These are phyloP conservation scores for Litsea cubeba DNA, from an alignment of 164 flowering plant species.

Conservation along the genomic window DNA sequence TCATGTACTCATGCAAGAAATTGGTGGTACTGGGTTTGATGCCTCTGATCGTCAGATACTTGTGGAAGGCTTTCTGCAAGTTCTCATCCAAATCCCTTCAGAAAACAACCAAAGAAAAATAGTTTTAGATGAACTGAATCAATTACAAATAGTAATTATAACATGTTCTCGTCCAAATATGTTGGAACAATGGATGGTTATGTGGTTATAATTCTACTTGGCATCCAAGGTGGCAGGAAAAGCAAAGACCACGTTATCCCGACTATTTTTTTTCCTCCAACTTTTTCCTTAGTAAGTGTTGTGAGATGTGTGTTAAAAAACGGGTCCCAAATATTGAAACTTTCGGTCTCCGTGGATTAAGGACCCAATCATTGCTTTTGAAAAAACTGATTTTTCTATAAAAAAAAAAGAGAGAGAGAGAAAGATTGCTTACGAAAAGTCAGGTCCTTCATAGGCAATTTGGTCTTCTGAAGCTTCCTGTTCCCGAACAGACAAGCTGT, in stretches of 20 bases:
- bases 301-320: not conserved
- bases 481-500: constrained; percentile 49
- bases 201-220: too few species aligned
- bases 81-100: constrained; percentile 94
- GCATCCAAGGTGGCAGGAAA: not conserved
- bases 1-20: constrained; percentile 87
- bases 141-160: not conserved
- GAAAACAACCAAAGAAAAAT: constrained; percentile 4
- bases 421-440: constrained; percentile 54
- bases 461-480: constrained; percentile 57
- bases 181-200: not conserved
- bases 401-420: not conserved
- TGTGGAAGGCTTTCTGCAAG: constrained; percentile 79
- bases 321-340: not conserved
- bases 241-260: not conserved
- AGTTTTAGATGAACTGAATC: not conserved
- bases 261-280: not conserved
- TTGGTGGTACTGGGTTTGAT: constrained; percentile 73
- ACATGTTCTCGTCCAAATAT: not conserved
- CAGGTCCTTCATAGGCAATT: constrained; percentile 80
- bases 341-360: not conserved
- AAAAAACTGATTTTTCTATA: not conserved
- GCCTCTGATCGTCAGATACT: constrained; percentile 85
- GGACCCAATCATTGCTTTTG: too few species aligned
- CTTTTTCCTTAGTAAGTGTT: not conserved